phyloP scores from a whole-genome alignment of 2,329 filamentous ascomycete genomes.

The Rhynchosporium secalis region DNA sequence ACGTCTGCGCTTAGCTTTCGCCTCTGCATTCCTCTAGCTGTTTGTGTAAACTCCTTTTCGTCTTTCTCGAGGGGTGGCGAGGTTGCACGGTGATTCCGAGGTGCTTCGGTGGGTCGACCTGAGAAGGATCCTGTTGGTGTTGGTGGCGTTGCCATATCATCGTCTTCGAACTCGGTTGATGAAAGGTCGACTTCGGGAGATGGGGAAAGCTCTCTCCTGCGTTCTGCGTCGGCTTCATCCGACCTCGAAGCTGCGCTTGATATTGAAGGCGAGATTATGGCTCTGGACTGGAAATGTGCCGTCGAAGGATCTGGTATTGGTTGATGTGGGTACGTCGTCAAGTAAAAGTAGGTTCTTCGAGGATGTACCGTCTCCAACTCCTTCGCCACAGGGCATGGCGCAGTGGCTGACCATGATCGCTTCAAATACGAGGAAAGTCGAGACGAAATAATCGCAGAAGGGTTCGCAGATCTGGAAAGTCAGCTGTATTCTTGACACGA shows the following conservation, averaged over 20 bases:
- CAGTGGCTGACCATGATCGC: conserved; percentile 74
- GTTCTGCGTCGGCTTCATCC: conserved; percentile 70
- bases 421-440: conserved; percentile 87
- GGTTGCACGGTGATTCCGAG: conserved; percentile 68
- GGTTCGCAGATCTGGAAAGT: conserved; percentile 80
- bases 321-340: conserved; percentile 84
- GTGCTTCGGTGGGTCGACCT: conserved; percentile 44
- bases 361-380: conserved; percentile 91
- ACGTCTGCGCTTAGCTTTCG: conserved; percentile 57
- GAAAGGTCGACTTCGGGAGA: conserved; percentile 94
- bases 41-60: conserved; percentile 95
- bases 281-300: conserved; percentile 50
- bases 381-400: conserved; percentile 87
- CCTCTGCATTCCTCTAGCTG: conserved; percentile 74
- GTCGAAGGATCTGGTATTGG: conserved; percentile 68
- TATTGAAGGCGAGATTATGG: conserved; percentile 80
- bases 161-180: conserved; percentile 79
- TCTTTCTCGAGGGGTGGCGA: conserved; percentile 91
- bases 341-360: conserved; percentile 92
- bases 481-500: conserved; percentile 31
- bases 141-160: conserved; percentile 61
- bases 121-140: conserved; percentile 67
- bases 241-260: conserved; percentile 68
- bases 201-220: conserved; percentile 71
- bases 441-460: conserved; percentile 91